A percentile compares a stretch with the other conserved stretches of the same genome.
These are phyloP conservation scores for Parathielavia appendiculata DNA, from an alignment of 495 filamentous ascomycete species.

Conservation along the genomic window DNA sequence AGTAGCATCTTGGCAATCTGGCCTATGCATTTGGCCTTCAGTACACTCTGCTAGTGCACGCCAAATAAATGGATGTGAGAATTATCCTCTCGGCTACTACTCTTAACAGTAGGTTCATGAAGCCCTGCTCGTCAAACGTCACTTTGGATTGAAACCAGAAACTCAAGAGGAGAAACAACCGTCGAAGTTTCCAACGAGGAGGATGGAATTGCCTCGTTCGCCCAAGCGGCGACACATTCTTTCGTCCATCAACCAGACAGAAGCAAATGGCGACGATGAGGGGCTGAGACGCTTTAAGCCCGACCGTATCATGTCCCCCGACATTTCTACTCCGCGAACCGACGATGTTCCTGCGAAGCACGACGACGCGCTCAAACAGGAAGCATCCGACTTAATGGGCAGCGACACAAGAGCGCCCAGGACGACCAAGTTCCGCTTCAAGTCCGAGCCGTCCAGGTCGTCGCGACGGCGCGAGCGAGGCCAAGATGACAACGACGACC, in stretches of 20 bases:
- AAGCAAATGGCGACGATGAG: slow-evolving; percentile 13
- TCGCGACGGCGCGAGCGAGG: slow-evolving; percentile 16
- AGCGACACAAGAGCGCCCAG: slow-evolving; percentile 13
- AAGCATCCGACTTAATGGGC: not conserved
- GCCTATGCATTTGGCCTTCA: not conserved
- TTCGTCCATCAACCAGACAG: slow-evolving; percentile 39
- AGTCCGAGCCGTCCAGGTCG: slow-evolving; percentile 32
- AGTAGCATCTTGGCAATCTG: too few species aligned
- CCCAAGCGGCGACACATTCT: slow-evolving; percentile 45
- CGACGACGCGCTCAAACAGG: not conserved
- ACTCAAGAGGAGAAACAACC: not conserved
- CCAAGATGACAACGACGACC: slow-evolving; percentile 19
- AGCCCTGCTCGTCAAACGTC: not conserved
- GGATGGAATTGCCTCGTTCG: slow-evolving; percentile 35
- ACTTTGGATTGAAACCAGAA: not conserved
- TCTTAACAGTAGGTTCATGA: not conserved
- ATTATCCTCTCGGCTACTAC: not conserved
- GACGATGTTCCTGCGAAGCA: not conserved
- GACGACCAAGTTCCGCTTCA: slow-evolving; percentile 57
- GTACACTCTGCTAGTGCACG: not conserved
- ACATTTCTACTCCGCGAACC: slow-evolving; percentile 14
- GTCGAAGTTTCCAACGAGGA: not conserved
- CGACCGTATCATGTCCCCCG: slow-evolving; percentile 5
- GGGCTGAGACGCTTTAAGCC: slow-evolving; percentile 8
- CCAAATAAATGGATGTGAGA: not conserved